Percentiles rank a stretch among this genome's conserved stretches.
phyloP scores from a whole-genome alignment of 2,329 filamentous ascomycete species.

The Penicillium sp. region DNA sequence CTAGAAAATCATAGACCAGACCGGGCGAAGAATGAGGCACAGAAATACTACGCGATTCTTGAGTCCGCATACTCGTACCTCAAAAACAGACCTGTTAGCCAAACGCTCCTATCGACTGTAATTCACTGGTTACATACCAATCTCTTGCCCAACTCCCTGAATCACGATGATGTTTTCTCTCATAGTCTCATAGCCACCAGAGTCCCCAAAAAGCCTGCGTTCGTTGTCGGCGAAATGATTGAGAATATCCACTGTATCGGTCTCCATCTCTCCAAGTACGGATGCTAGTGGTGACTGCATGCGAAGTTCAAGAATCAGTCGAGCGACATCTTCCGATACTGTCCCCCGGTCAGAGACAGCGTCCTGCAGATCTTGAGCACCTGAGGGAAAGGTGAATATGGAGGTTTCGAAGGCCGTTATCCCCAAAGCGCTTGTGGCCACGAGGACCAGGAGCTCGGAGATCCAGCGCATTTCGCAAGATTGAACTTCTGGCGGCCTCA shows the following conservation, averaged over 20 bases:
- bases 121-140: slow-evolving; percentile 51
- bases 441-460: slow-evolving; percentile 28
- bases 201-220: slow-evolving; percentile 51
- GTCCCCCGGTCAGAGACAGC: slow-evolving; percentile 2
- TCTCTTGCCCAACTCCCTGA: slow-evolving; percentile 60
- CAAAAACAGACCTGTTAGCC: slow-evolving; percentile 8
- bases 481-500: neutral
- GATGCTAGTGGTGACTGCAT: slow-evolving; percentile 50
- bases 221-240: slow-evolving; percentile 58
- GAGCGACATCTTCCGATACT: slow-evolving; percentile 34
- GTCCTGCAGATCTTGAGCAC: slow-evolving; percentile 1
- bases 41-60: slow-evolving; percentile 12
- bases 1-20: slow-evolving; percentile 12
- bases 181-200: slow-evolving; percentile 12
- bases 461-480: slow-evolving; percentile 27
- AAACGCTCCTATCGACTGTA: neutral
- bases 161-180: slow-evolving; percentile 37
- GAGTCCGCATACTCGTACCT: slow-evolving; percentile 19
- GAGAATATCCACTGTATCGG: slow-evolving; percentile 56
- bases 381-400: slow-evolving; percentile 33
- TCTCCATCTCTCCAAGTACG: slow-evolving; percentile 40
- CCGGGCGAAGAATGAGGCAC: slow-evolving; percentile 17
- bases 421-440: slow-evolving; percentile 25
- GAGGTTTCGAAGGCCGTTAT: slow-evolving; percentile 32
- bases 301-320: slow-evolving; percentile 46